These are phyloP conservation scores for Capillidium heterosporum DNA, from an alignment of 371 early-diverging fungal genomes.

Conservation along the genomic window DNA sequence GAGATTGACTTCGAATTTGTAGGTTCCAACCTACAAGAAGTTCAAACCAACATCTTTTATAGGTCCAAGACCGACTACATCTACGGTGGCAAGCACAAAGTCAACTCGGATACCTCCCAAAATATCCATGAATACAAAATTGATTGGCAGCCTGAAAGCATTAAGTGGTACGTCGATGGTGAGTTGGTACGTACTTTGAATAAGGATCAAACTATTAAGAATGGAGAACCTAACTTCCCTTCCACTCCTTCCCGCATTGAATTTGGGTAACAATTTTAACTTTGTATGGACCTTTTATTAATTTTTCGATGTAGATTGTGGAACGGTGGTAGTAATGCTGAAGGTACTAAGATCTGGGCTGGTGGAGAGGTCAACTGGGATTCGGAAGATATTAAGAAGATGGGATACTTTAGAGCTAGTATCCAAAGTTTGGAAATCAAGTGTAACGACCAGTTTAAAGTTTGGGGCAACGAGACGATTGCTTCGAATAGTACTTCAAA, in stretches of 20 bases:
- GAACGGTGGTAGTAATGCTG: slow-evolving; percentile 39
- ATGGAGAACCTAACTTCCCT: slow-evolving; percentile 21
- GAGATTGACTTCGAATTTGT: slow-evolving; percentile 58
- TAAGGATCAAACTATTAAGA: slow-evolving; percentile 18
- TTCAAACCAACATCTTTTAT: slow-evolving; percentile 45
- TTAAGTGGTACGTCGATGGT: slow-evolving; percentile 25
- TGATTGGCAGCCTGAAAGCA: slow-evolving; percentile 18
- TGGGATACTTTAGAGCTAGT: slow-evolving; percentile 6
- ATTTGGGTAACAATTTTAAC: slow-evolving; percentile 8
- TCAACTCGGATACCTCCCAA: slow-evolving; percentile 12
- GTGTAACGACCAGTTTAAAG: background rate
- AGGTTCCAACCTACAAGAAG: slow-evolving; percentile 22
- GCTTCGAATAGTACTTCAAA: too few species aligned
- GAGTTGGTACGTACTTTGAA: slow-evolving; percentile 22
- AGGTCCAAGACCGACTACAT: slow-evolving; percentile 12
- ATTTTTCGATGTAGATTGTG: slow-evolving; percentile 36
- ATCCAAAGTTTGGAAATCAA: slow-evolving; percentile 3
- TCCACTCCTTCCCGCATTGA: slow-evolving; percentile 30
- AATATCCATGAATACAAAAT: slow-evolving; percentile 22
- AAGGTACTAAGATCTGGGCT: slow-evolving; percentile 43
- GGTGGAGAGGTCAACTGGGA: slow-evolving; percentile 31
- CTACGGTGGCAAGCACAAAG: background rate
- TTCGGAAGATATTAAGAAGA: slow-evolving; percentile 4
- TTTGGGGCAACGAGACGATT: too few species aligned
- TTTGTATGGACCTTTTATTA: background rate